Conservation (phyloP, 2,329 filamentous ascomycete species). For the Plenodomus tracheiphilus region DNA sequence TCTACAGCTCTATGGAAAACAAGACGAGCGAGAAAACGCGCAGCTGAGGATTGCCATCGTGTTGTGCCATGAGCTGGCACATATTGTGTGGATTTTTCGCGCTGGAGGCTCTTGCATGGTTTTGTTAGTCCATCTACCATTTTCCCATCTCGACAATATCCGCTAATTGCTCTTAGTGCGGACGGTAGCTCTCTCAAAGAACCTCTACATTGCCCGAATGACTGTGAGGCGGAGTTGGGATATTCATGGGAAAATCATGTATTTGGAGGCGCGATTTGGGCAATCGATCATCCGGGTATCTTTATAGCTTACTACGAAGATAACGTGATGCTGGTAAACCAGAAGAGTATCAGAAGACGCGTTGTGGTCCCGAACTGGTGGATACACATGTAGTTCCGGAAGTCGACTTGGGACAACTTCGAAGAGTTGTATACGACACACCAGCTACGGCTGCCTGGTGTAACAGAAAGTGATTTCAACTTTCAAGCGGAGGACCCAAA, state of each 20-base stretch:
- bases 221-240: conserved; percentile 4
- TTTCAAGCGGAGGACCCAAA: not conserved
- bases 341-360: not conserved
- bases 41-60: conserved; percentile 4
- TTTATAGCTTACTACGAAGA: conserved; percentile 1
- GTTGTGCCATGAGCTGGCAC: conserved; percentile 8
- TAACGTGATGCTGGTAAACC: too few species aligned
- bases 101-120: not conserved
- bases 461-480: conserved; percentile 2
- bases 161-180: not conserved
- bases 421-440: not conserved
- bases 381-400: conserved; percentile 3
- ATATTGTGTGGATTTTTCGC: conserved; percentile 5
- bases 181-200: not conserved
- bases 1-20: not conserved
- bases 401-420: conserved; percentile 5
- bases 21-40: not conserved
- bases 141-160: not conserved
- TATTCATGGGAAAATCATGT: conserved; percentile 4
- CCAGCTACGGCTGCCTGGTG: conserved; percentile 1
- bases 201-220: not conserved
- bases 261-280: conserved; percentile 8
- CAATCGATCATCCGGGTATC: conserved; percentile 3
- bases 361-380: conserved; percentile 7
- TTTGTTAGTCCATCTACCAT: conserved; percentile 1